Percentiles rank a stretch among this genome's conserved stretches.
These are phyloP conservation scores for Podaxis mareebaensis DNA, from an alignment of 768 basidiomycete genomes.

Conservation along the genomic window DNA sequence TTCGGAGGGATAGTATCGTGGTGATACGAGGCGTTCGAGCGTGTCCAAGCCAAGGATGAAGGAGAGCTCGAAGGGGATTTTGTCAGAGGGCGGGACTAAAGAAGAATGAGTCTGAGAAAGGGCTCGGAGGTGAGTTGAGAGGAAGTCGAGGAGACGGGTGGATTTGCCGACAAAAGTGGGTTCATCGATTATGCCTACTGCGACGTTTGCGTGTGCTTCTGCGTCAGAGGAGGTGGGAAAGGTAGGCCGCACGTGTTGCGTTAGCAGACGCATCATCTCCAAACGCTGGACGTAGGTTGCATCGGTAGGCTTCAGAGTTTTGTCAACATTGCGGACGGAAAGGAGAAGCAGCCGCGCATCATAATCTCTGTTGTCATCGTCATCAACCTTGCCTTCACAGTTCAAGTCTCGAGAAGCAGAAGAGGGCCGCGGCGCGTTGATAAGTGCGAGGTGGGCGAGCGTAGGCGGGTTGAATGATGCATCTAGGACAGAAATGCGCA, in stretches of 20 bases:
- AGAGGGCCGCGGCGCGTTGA: conserved; percentile 41
- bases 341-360: conserved; percentile 79
- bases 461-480: conserved; percentile 95
- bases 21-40: conserved; percentile 73
- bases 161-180: conserved; percentile 90
- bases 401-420: conserved; percentile 4
- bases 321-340: conserved; percentile 88
- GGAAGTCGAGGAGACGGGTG: conserved; percentile 49
- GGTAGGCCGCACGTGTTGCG: conserved; percentile 35
- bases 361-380: conserved; percentile 36
- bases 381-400: not conserved
- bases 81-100: conserved; percentile 3
- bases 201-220: conserved; percentile 47
- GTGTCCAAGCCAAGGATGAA: conserved; percentile 88
- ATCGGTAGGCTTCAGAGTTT: conserved; percentile 66
- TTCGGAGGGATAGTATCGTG: conserved; percentile 68
- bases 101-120: conserved; percentile 23
- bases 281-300: conserved; percentile 77
- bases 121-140: conserved; percentile 32
- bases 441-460: conserved; percentile 78
- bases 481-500: conserved; percentile 77
- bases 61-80: conserved; percentile 44
- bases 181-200: conserved; percentile 81
- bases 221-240: not conserved
- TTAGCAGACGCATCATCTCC: conserved; percentile 83